Conservation (phyloP, 1,139 yeast species). For the Yamadazyma sp. region DNA sequence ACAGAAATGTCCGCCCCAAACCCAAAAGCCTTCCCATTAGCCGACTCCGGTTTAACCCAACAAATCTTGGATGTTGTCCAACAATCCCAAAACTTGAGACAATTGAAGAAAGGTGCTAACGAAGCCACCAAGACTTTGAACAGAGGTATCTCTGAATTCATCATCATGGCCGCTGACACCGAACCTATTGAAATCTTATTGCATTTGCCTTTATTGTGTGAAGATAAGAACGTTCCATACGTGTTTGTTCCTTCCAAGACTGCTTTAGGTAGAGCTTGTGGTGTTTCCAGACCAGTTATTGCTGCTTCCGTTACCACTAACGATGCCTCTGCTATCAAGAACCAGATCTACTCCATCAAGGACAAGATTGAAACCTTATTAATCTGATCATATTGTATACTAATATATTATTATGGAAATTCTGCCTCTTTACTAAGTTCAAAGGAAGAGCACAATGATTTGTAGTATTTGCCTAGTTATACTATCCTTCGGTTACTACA, state of each 20-base stretch:
- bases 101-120: conserved; percentile 98
- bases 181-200: conserved; percentile 98
- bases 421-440: too few species aligned
- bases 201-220: conserved; percentile 96
- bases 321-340: conserved; percentile 97
- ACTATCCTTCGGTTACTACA: too few species aligned
- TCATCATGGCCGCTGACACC: conserved; percentile 99
- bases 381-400: conserved; percentile 49
- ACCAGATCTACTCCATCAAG: conserved; percentile 95
- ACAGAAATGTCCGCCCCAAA: conserved; percentile 67
- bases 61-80: conserved; percentile 97
- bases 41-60: conserved; percentile 92
- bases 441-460: too few species aligned
- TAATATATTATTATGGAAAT: conserved; percentile 1
- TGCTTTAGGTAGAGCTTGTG: conserved; percentile 99
- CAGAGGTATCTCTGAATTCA: conserved; percentile 99
- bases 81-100: conserved; percentile 97
- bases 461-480: too few species aligned
- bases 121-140: conserved; percentile 99
- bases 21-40: conserved; percentile 98
- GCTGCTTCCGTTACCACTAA: conserved; percentile 98
- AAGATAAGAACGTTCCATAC: conserved; percentile 98
- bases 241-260: conserved; percentile 98
- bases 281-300: conserved; percentile 98
- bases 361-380: conserved; percentile 98